Evolutionary conservation across 768 basidiomycete genomes (phyloP).

Genomic region (Tulasnella sp.): DNA sequence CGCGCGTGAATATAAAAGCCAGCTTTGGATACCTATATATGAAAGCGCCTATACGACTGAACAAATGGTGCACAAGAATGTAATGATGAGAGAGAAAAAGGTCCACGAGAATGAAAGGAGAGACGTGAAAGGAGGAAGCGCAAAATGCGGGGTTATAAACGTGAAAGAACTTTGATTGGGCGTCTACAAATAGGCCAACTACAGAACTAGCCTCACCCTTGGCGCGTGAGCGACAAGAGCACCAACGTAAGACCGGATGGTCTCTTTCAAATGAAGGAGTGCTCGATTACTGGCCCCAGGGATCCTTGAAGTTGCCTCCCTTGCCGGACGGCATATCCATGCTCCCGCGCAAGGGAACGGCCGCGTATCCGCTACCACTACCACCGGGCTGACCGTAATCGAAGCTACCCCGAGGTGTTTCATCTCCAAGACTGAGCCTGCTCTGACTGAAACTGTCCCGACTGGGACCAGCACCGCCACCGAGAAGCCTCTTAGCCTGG

Average conservation of each 20-base stretch:
- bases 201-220: background rate
- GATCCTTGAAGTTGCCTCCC: constrained; percentile 12
- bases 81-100: constrained; percentile 3
- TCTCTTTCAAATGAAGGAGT: background rate
- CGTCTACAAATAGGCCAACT: background rate
- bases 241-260: background rate
- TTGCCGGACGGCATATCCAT: constrained; percentile 1
- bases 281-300: constrained; percentile 6
- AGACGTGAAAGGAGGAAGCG: background rate
- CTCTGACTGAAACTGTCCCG: background rate
- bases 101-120: background rate
- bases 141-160: background rate
- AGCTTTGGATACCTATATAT: background rate
- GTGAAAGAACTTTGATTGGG: background rate
- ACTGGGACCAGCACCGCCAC: background rate
- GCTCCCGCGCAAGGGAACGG: constrained; percentile 12
- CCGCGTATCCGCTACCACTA: background rate
- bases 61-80: background rate
- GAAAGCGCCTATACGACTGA: background rate
- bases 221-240: background rate
- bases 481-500: background rate
- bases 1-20: background rate
- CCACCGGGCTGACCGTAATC: constrained; percentile 6
- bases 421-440: background rate
- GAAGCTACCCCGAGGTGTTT: constrained; percentile 16